A percentile compares a stretch with the other conserved stretches of the same genome.
These are phyloP conservation scores for Amoebophrya sp. DNA, from an alignment of 169 alveolate species.

Conservation along the genomic window DNA sequence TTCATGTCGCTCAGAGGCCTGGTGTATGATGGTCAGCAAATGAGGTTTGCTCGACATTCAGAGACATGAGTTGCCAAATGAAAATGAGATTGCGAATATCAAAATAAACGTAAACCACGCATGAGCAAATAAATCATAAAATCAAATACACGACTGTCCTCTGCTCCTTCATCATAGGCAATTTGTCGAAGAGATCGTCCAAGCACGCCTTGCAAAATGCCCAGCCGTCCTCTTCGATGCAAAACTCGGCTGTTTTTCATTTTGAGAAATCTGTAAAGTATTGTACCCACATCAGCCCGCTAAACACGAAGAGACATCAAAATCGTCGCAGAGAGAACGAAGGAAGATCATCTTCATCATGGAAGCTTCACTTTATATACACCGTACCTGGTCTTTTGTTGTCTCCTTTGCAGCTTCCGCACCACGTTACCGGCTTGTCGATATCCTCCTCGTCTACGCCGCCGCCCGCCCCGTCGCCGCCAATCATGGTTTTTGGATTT, in stretches of 20 bases:
- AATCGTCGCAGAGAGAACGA: too few relatives aligned
- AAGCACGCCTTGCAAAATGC: not conserved
- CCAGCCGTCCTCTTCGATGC: not conserved
- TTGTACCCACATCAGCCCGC: too few relatives aligned
- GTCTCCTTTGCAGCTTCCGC: not conserved
- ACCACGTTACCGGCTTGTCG: not conserved
- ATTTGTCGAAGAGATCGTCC: not conserved
- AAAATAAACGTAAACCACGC: too few relatives aligned
- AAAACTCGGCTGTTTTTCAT: not conserved
- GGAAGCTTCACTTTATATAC: too few relatives aligned
- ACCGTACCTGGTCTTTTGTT: not conserved
- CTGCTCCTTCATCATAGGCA: not conserved
- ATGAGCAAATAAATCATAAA: too few relatives aligned
- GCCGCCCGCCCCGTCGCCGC: too few relatives aligned
- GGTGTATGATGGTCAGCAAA: not conserved
- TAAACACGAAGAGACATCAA: too few relatives aligned
- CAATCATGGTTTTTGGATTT: not conserved
- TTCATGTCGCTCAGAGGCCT: not conserved
- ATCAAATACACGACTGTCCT: not conserved
- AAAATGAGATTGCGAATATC: too few relatives aligned
- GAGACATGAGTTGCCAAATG: not conserved
- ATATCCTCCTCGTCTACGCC: not conserved
- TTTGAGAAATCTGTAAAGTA: too few relatives aligned
- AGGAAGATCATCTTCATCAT: too few relatives aligned
- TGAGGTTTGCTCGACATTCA: not conserved